Conservation (phyloP, 768 basidiomycete genomes). For the Boletus barrowsii region DNA sequence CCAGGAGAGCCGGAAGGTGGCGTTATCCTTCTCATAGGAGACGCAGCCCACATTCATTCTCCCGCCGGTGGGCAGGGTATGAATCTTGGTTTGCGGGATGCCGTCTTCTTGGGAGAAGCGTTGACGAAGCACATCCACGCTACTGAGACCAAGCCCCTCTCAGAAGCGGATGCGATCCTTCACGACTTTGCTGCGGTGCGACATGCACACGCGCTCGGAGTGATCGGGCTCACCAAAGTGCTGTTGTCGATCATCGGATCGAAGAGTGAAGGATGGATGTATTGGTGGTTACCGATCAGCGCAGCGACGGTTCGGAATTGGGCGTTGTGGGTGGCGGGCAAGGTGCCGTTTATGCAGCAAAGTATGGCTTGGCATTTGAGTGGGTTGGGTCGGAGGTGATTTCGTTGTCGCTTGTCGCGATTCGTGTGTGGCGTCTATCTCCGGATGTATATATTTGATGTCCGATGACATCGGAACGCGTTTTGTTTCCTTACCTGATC, state of each 20-base stretch:
- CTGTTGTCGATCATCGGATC: constrained; percentile 25
- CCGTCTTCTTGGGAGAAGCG: constrained; percentile 41
- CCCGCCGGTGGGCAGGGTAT: constrained; percentile 58
- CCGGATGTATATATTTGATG: too few relatives aligned
- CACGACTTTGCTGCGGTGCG: constrained; percentile 36
- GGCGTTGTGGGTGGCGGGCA: constrained; percentile 20
- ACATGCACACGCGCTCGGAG: constrained; percentile 38
- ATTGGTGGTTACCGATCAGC: constrained; percentile 31
- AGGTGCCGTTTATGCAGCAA: constrained; percentile 15
- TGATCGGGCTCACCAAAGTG: constrained; percentile 41
- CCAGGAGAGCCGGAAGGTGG: constrained; percentile 11
- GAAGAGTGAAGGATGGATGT: constrained; percentile 6
- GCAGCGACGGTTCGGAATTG: constrained; percentile 26
- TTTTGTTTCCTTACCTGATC: too few relatives aligned
- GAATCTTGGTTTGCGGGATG: constrained; percentile 57
- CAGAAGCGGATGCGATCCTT: constrained; percentile 34
- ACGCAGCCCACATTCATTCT: constrained; percentile 54
- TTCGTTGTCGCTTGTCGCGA: too few relatives aligned
- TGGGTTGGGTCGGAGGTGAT: constrained; percentile 25
- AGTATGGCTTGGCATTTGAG: constrained; percentile 26
- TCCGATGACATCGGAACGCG: too few relatives aligned
- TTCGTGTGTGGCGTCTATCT: too few relatives aligned
- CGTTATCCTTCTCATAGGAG: constrained; percentile 35
- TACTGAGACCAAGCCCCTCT: constrained; percentile 2
- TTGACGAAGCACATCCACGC: constrained; percentile 36